A percentile compares a stretch with the other conserved stretches of the same genome.
Conservation (phyloP, 495 filamentous ascomycete genomes). For the Podospora comata region DNA sequence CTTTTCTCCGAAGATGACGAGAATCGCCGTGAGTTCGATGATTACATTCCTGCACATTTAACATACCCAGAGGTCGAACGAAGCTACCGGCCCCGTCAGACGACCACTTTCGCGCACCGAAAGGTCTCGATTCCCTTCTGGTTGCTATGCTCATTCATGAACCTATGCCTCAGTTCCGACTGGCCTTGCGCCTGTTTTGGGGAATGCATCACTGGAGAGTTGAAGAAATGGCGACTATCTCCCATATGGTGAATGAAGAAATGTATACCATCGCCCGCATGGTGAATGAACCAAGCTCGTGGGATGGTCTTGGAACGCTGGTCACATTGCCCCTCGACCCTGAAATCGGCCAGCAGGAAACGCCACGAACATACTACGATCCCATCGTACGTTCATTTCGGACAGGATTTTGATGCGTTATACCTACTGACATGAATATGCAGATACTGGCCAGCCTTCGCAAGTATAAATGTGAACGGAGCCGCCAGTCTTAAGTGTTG, state of each 20-base stretch:
- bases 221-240: neutral
- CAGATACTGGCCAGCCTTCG: neutral
- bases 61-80: neutral
- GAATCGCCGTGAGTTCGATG: too few species aligned
- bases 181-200: neutral
- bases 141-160: neutral
- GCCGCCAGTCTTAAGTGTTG: neutral
- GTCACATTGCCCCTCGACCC: neutral
- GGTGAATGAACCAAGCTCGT: neutral
- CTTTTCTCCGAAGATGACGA: too few species aligned
- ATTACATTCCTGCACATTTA: too few species aligned
- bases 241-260: neutral
- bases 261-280: neutral
- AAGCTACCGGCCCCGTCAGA: neutral
- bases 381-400: neutral
- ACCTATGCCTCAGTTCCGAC: neutral
- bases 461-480: neutral
- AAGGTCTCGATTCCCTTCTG: neutral
- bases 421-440: neutral
- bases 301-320: neutral
- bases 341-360: neutral
- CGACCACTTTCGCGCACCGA: neutral
- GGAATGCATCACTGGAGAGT: neutral
- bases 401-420: neutral
- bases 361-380: neutral